Percentiles rank a stretch among this genome's conserved stretches.
phyloP scores from a whole-genome alignment of 2,329 filamentous ascomycete species.

The Proliferodiscus dingleyae region DNA sequence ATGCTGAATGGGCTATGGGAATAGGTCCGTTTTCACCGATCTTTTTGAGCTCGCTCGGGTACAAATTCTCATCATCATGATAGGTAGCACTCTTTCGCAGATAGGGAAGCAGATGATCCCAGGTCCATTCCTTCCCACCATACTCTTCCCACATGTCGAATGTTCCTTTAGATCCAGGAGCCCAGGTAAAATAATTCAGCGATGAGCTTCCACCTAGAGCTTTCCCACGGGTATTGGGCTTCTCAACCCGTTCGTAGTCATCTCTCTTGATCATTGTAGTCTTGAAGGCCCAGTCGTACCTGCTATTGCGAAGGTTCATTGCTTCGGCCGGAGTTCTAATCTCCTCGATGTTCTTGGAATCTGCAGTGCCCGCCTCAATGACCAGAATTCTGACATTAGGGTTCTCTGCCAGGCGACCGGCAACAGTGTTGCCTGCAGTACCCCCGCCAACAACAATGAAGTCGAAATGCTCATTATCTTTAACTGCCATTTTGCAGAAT shows the following conservation, averaged over 20 bases:
- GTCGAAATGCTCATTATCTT: too few relatives aligned
- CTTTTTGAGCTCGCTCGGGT: constrained; percentile 41
- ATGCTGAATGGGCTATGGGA: constrained; percentile 48
- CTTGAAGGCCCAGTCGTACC: constrained; percentile 59
- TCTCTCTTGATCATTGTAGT: constrained; percentile 54
- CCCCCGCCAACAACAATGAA: constrained; percentile 40
- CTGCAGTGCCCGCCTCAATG: constrained; percentile 42
- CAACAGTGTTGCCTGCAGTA: constrained; percentile 45
- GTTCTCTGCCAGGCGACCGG: constrained; percentile 47
- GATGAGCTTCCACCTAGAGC: constrained; percentile 43
- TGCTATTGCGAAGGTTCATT: constrained; percentile 48
- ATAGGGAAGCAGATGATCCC: constrained; percentile 46
- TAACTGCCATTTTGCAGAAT: too few relatives aligned
- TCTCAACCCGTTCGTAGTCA: constrained; percentile 57
- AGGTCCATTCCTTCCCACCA: constrained; percentile 49
- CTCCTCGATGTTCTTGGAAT: constrained; percentile 44
- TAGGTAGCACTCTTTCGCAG: constrained; percentile 52
- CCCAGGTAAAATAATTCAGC: constrained; percentile 64
- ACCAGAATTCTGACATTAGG: constrained; percentile 42
- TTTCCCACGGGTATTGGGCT: constrained; percentile 49
- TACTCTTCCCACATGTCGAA: constrained; percentile 47
- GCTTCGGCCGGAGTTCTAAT: constrained; percentile 49
- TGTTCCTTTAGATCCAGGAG: constrained; percentile 51
- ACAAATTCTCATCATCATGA: constrained; percentile 47
- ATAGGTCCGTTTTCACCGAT: constrained; percentile 49